Evolutionary conservation across 345 rosid genomes (phyloP).

Genomic region (Passiflora organensis): DNA sequence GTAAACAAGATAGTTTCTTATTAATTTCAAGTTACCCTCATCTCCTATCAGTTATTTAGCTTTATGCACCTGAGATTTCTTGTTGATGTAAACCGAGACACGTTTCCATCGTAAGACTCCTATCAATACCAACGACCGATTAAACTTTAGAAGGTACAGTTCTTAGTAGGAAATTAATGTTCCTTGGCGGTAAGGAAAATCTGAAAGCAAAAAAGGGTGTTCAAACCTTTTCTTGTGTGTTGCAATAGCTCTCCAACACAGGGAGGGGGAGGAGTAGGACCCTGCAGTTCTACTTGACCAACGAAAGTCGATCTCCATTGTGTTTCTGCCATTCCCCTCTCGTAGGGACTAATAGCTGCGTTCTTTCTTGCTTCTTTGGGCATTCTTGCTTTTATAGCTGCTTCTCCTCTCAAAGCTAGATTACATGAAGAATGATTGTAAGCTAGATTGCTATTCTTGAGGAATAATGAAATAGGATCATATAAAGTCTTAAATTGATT

Average conservation of each 20-base stretch:
- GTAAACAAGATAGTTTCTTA: neutral
- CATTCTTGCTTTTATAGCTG: constrained; percentile 62
- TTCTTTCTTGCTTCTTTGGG: constrained; percentile 87
- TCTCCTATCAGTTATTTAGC: neutral
- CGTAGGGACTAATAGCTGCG: constrained; percentile 80
- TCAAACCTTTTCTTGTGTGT: constrained; percentile 59
- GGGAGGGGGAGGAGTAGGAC: too few relatives aligned
- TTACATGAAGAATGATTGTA: neutral
- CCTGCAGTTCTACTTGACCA: constrained; percentile 34
- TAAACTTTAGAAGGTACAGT: constrained; percentile 1
- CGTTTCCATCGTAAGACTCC: constrained; percentile 61
- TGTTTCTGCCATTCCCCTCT: constrained; percentile 44
- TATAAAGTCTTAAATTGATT: neutral
- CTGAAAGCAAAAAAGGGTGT: too few relatives aligned
- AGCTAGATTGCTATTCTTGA: too few relatives aligned
- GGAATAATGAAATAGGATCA: too few relatives aligned
- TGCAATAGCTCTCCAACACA: constrained; percentile 72
- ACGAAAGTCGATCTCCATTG: constrained; percentile 37
- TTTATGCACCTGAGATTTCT: constrained; percentile 63
- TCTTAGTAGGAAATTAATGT: neutral
- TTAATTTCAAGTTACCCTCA: neutral
- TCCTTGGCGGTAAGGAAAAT: too few relatives aligned
- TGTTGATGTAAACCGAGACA: constrained; percentile 58
- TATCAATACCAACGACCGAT: constrained; percentile 26
- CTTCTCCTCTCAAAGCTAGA: constrained; percentile 90